Evolutionary conservation across 306 rosid species (phyloP).

Genomic region (Fragaria nilgerrensis): DNA sequence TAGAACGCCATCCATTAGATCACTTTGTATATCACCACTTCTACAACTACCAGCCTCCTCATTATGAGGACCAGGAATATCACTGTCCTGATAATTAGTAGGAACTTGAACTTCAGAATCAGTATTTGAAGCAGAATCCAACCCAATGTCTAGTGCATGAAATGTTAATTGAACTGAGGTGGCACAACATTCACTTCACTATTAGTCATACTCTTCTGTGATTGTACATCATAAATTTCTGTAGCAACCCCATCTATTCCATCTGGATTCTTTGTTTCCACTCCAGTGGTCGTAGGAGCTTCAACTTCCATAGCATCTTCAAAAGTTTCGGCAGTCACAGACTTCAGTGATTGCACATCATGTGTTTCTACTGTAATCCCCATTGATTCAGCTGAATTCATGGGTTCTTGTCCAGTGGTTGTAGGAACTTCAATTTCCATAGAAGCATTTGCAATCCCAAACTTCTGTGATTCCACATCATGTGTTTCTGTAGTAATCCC

Average conservation of each 20-base stretch:
- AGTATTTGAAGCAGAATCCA: conserved; percentile 17
- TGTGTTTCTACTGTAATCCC: conserved; percentile 15
- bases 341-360: conserved; percentile 25
- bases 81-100: conserved; percentile 21
- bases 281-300: conserved; percentile 21
- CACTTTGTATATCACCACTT: conserved; percentile 28
- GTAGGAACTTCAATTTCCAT: conserved; percentile 25
- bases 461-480: neutral
- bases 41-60: conserved; percentile 26
- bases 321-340: conserved; percentile 25
- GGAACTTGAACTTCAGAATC: conserved; percentile 29
- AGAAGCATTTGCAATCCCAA: conserved; percentile 20
- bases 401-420: conserved; percentile 22
- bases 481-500: neutral
- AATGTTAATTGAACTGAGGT: conserved; percentile 26
- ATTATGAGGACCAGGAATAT: conserved; percentile 19
- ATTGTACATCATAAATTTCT: conserved; percentile 24
- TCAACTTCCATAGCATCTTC: conserved; percentile 24
- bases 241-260: conserved; percentile 15
- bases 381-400: conserved; percentile 13
- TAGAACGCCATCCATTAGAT: conserved; percentile 17
- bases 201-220: conserved; percentile 24
- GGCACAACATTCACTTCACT: conserved; percentile 18
- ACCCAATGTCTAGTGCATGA: conserved; percentile 17
- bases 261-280: conserved; percentile 14